phyloP scores from a whole-genome alignment of 441 rosid species.

The Populus hybrid region DNA sequence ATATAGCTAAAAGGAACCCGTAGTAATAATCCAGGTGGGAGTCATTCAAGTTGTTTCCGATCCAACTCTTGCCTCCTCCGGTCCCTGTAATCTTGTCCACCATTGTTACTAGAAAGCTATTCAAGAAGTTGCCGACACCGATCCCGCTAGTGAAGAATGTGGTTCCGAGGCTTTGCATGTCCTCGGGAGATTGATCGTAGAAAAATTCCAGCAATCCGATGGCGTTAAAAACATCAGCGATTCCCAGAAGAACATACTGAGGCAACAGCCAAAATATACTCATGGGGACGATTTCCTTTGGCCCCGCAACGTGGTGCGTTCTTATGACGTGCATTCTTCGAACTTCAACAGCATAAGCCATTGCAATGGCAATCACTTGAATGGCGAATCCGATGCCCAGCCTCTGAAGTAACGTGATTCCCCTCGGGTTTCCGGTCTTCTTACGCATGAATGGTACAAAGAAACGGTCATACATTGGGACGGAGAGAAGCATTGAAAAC shows the following conservation, averaged over 20 bases:
- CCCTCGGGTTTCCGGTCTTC: constrained; percentile 69
- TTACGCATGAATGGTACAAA: constrained; percentile 72
- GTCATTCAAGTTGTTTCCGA: constrained; percentile 73
- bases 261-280: constrained; percentile 80
- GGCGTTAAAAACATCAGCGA: constrained; percentile 76
- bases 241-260: constrained; percentile 68
- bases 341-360: constrained; percentile 64
- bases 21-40: constrained; percentile 78
- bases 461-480: constrained; percentile 70
- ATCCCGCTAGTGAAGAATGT: constrained; percentile 84
- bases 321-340: constrained; percentile 55
- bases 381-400: constrained; percentile 69
- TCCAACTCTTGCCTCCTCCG: constrained; percentile 64
- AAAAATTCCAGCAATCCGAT: constrained; percentile 80
- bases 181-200: constrained; percentile 85
- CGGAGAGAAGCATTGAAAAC: constrained; percentile 75
- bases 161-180: constrained; percentile 91
- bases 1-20: constrained; percentile 64
- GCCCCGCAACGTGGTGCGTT: constrained; percentile 29
- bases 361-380: constrained; percentile 59
- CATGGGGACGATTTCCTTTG: constrained; percentile 65
- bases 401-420: constrained; percentile 77
- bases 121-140: constrained; percentile 80
- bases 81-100: constrained; percentile 53
- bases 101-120: constrained; percentile 70